These are phyloP conservation scores for Bauhinia variegata DNA, from an alignment of 306 rosid species.

Conservation along the genomic window DNA sequence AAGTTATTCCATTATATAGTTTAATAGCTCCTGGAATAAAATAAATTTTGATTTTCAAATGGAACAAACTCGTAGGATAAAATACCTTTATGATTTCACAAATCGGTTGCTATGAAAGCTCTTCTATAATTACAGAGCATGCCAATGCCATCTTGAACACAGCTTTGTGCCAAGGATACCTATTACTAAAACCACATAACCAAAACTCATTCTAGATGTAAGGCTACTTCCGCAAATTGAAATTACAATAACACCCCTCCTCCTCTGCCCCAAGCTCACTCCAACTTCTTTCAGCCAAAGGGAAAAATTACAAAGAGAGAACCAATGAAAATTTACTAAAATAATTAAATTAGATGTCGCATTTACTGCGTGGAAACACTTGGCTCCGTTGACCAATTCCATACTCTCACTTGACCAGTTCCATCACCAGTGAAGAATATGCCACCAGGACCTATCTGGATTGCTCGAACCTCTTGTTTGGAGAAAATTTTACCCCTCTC, in stretches of 20 bases:
- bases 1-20: no score
- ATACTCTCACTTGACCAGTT: conserved; percentile 85
- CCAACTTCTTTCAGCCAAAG: conserved; percentile 38
- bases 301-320: conserved; percentile 42
- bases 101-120: background rate
- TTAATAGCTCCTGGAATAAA: no score
- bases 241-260: conserved; percentile 25
- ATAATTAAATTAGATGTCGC: conserved; percentile 23
- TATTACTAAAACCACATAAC: conserved; percentile 30
- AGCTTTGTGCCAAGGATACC: conserved; percentile 29
- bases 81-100: background rate
- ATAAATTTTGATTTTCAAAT: no score
- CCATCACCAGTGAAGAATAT: conserved; percentile 94
- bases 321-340: background rate
- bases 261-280: conserved; percentile 9
- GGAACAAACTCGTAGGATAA: background rate
- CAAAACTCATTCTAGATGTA: conserved; percentile 28
- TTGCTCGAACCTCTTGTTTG: conserved; percentile 79
- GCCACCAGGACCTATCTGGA: conserved; percentile 81
- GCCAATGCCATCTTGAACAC: conserved; percentile 33
- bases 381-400: conserved; percentile 70
- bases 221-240: conserved; percentile 42
- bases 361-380: conserved; percentile 41
- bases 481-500: conserved; percentile 87
- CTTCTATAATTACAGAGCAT: conserved; percentile 16